Base-by-base conservation (phyloP, 2,329 filamentous ascomycete genomes). In the Uncinocarpus reesii region DNA sequence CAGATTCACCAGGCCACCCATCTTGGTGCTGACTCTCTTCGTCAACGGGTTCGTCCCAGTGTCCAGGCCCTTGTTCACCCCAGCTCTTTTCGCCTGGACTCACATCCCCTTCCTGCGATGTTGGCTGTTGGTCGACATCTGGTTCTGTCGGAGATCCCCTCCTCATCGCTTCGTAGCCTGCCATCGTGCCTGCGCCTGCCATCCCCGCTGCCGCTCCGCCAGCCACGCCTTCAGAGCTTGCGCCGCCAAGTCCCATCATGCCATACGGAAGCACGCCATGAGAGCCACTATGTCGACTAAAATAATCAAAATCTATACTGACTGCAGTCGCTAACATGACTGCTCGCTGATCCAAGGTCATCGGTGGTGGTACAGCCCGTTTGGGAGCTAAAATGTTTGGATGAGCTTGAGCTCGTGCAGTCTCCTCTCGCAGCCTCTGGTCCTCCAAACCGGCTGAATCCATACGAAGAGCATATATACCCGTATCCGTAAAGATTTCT, bases 261-360 rank as follows among this genome's bases (percentile, higher is more conserved):
- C 71, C 74, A 42, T 79, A 57, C 0, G 78, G 78, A 1, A 73
- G 67, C 36, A 71, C 60, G 13, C 71, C 64, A 7, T 70, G 69
- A 2, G 65, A 60, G 15, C 66, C 61, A 46, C 75, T 78, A 53
- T 81, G 76, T 1, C 78, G 70, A 50, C 77, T 81, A 64, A 83
- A 83, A 62, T 82, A 83, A 58, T 83, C 79, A 51, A 81, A 82
- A 57, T 83, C 79, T 40, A 82, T 72, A 48, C 71, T 78, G 10
- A 82, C 78, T 5, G 79, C 79, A 0, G 79, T 80, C 7, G 79
- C 78, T 7, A 83, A 70, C 78, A 82, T 81, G 21, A 81, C 72
- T 2, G 79, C 79, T 46, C 79, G 71, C 60, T 82, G 78, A 56
- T 82, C 79, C 2, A 83, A 70, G 1, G 78, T 80, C 78, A 83